Evolutionary conservation across 179 eudicot species (phyloP), one percentile per base, ranked within the genome.

Genomic region (Spergularia azorica): DNA sequence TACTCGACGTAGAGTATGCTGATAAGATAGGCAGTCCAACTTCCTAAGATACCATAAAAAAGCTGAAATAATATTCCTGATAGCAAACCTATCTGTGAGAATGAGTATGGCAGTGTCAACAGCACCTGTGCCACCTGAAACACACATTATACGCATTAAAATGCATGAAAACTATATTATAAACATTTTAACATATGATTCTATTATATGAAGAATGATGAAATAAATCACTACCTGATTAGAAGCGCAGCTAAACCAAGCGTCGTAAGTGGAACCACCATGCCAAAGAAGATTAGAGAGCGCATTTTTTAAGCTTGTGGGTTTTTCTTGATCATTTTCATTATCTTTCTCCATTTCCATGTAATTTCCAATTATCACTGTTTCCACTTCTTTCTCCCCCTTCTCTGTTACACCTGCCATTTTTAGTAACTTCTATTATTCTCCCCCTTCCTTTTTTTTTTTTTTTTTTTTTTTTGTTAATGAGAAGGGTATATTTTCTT

Each of bases 231-330:
- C 5, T 1, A 92, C 97, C 95, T 95, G 98, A 82, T 95, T 95
- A 20, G 98, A 95, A 63, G 98, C 89, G 67, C 98, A 95, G 75
- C 98, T 95, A 74, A 95, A 95, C 98, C 98, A 95, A 63, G 97
- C 98, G 72, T 95, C 99, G 73, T 93, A 95, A 50, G 88, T 89
- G 11, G 99, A 95, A 68, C 99, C 99, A 74, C 99, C 99, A 70
- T 95, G 92, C 99, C 99, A 95, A 76, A 95, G 91, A 63, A 95
- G 80, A 26, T 83, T 82, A 2, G 90, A 95, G 10, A 95, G 52
- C 13, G 83, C 86, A 0, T 93, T 54, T 76, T 89, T 95, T 39
- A 93, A 59, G 71, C 80, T 81, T 13, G 57, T 78, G 9, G 82
- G 80, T 62, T 83, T 82, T 9, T 56, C 63, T 9, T 86, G 50